Base-by-base conservation (phyloP, 371 early-diverging fungal species). In the Mortierella sp. region DNA sequence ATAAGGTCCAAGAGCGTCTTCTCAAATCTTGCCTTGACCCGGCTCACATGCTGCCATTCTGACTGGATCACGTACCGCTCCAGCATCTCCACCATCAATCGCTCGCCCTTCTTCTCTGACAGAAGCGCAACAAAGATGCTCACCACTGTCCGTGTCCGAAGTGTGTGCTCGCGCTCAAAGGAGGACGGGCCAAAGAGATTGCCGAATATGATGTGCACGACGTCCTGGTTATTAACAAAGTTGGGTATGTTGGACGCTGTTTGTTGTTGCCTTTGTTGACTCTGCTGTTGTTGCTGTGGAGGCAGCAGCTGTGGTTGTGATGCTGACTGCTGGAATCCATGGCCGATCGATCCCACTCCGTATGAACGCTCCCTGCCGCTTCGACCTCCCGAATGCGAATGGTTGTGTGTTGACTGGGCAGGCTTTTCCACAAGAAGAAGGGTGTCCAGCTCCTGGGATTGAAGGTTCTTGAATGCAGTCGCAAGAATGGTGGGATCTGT, bases 71-170 rank as follows among this genome's bases (percentile, higher is more conserved):
- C 80, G 77, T 87, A 88, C 54, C 88, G 79, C 28, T 89, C 88
- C 64, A 89, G 73, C 37, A 86, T 81, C 46, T 88, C 88, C 19
- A 80, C 71, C 79, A 89, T 82, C 64, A 88, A 71, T 26, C 82
- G 69, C 67, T 89, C 89, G 44, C 88, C 89, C 54, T 87, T 87
- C 70, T 80, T 83, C 26, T 88, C 88, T 28, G 78, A 73, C 34
- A 89, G 72, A 3, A 89, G 79, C 5, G 71, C 71, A 1, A 80
- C 82, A 77, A 88, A 80, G 14, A 89, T 86, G 40, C 54, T 74
- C 69, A 71, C 72, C 10, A 86, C n/a, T 0, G 73, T 31, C 31
- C 51, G 40, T 10, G 76, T 54, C 54, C 82, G 79, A n/a, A 86
- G 69, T 0, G 28, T 48, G 40, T 79, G 77, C 21, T 86, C 87